Evolutionary conservation across 345 rosid genomes (phyloP), one percentile per base, ranked within the genome.

Genomic region (Citrus unshiu): DNA sequence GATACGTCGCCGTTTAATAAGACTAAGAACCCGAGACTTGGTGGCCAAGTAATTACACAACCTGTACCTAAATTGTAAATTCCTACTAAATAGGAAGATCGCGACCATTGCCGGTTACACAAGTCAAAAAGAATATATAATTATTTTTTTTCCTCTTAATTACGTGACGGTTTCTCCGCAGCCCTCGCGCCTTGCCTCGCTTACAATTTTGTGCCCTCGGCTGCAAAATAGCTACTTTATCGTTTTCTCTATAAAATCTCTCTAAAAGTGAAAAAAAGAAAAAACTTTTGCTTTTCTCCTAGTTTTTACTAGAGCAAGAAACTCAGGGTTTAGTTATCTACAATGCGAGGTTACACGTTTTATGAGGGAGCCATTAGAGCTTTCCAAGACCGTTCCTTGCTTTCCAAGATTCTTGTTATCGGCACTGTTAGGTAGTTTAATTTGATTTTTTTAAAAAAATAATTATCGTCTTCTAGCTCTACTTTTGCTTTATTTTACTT

Each of bases 341-440:
- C 43, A 79, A 88, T 86, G 90, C 78, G 61, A 74, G 84, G 85
- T 49, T 78, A 77, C 70, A 78, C 66, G 37, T 87, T 86, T 79
- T 90, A 66, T 78, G 54, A 84, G 75, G 84, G 79, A 81, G 83
- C 88, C 82, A 82, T 72, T 7, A 72, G 72, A 72, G 77, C 87
- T 27, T 84, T 87, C 79, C 86, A 73, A 30, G 84, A 88, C 63
- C 77, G 86, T 72, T 88, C 91, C 77, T 81, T 87, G 21, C 74
- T 85, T 19, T 79, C 89, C 69, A 89, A 88, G 85, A 81, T 91
- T 75, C 91, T 92, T 49, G 21, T 88, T 25, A 68, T 90, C 78
- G 81, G 86, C 77, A 77, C 89, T 40, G 80, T 86, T 86, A 87
- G 97, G 93, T 21, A 29, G 3, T 3, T 72, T 54, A 18, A 4